Conservation (phyloP, 257 asterid species). For the Ilex asprella region DNA sequence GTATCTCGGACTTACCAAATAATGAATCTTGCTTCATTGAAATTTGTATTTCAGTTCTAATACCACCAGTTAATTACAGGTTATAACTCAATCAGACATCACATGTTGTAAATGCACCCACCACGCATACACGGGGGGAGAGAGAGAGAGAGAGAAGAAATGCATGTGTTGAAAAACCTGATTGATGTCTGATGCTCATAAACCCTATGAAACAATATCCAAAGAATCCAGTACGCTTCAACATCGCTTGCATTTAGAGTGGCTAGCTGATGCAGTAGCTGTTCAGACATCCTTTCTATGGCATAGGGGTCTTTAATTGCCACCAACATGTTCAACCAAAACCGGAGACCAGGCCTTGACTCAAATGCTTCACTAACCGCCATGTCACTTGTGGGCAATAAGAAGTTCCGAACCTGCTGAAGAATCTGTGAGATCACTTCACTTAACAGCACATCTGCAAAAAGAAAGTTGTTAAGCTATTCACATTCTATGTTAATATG, state of each 20-base stretch:
- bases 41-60: too few relatives aligned
- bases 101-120: too few relatives aligned
- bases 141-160: neutral
- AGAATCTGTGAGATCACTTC: slow-evolving; percentile 59
- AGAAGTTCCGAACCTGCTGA: slow-evolving; percentile 37
- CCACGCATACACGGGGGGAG: too few relatives aligned
- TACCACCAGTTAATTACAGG: too few relatives aligned
- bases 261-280: slow-evolving; percentile 66
- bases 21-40: too few relatives aligned
- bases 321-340: slow-evolving; percentile 78
- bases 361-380: slow-evolving; percentile 28
- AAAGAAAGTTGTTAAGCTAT: slow-evolving; percentile 5
- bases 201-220: slow-evolving; percentile 61
- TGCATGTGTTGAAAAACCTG: slow-evolving; percentile 39
- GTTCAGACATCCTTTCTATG: slow-evolving; percentile 87
- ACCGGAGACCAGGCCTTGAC: slow-evolving; percentile 52
- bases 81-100: too few relatives aligned
- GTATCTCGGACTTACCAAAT: too few relatives aligned
- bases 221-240: slow-evolving; percentile 90
- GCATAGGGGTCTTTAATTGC: slow-evolving; percentile 77
- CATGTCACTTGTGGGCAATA: slow-evolving; percentile 38
- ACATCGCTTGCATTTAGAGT: slow-evolving; percentile 44
- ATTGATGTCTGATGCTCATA: slow-evolving; percentile 38
- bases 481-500: neutral
- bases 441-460: slow-evolving; percentile 69